A percentile compares a stretch with the other conserved stretches of the same genome.
Evolutionary conservation across 352 stramenopile species (phyloP).

Genomic region (Pythium plurisporium): DNA sequence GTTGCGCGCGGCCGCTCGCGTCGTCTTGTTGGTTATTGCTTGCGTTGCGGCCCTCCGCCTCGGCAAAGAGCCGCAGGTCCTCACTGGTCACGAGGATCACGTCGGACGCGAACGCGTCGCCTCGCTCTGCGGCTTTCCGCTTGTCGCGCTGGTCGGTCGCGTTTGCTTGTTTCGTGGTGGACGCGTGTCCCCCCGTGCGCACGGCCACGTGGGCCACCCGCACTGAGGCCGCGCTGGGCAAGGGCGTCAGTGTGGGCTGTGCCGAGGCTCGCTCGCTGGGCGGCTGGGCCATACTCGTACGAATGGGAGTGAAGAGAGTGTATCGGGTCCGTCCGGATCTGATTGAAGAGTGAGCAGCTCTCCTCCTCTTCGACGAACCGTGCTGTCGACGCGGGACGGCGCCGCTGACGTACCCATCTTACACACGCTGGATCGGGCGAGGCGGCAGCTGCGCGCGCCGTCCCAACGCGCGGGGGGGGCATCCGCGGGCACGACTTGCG

Average conservation of each 20-base stretch:
- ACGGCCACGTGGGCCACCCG: constrained; percentile 5
- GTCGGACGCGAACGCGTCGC: constrained; percentile 3
- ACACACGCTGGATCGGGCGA: constrained; percentile 8
- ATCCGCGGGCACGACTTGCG: neutral
- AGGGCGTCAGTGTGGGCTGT: neutral
- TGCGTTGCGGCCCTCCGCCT: neutral
- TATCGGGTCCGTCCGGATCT: too few relatives aligned
- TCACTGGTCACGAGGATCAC: constrained; percentile 13
- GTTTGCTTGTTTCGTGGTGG: neutral
- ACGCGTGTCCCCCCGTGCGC: neutral
- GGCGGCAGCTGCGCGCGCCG: constrained; percentile 1
- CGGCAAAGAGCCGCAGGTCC: neutral
- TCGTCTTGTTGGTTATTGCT: neutral
- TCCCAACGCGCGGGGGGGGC: neutral
- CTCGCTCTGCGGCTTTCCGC: neutral
- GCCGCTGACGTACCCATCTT: constrained; percentile 17
- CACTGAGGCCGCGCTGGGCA: neutral
- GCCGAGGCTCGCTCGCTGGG: neutral
- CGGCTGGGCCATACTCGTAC: constrained; percentile 5
- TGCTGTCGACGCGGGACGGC: neutral
- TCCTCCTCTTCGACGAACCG: neutral
- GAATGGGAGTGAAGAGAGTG: too few relatives aligned
- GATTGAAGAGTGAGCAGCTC: constrained; percentile 9
- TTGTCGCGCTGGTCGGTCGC: neutral
- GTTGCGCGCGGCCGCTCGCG: neutral